Percentiles rank a stretch among this genome's conserved stretches.
These are phyloP conservation scores for Colletotrichum higginsianum DNA, from an alignment of 2,329 filamentous ascomycete genomes.

Conservation along the genomic window DNA sequence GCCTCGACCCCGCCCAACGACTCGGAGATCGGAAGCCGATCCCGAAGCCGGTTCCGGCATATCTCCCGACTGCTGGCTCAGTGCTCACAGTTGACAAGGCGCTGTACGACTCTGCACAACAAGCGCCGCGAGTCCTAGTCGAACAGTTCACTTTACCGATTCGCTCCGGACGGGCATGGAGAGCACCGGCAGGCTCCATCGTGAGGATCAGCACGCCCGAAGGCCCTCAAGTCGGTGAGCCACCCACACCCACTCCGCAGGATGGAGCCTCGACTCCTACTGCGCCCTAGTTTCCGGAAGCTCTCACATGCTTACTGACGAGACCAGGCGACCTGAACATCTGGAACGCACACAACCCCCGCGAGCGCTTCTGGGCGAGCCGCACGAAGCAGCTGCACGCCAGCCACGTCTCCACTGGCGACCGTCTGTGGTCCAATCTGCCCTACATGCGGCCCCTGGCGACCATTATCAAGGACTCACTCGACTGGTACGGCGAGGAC, in stretches of 20 bases:
- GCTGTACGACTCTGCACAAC: constrained; percentile 74
- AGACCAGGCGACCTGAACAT: constrained; percentile 80
- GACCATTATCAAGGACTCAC: constrained; percentile 79
- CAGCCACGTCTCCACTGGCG: constrained; percentile 79
- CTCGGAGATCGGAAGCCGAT: constrained; percentile 60
- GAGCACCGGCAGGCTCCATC: constrained; percentile 76
- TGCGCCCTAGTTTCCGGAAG: background rate
- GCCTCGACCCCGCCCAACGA: constrained; percentile 47
- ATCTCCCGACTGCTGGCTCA: constrained; percentile 60
- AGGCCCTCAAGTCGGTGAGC: constrained; percentile 79
- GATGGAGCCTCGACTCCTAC: background rate
- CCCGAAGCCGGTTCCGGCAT: constrained; percentile 65
- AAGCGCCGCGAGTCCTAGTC: constrained; percentile 57
- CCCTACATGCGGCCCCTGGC: constrained; percentile 83
- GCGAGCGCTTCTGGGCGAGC: constrained; percentile 86
- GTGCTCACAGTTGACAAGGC: constrained; percentile 60
- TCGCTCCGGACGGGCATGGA: constrained; percentile 81
- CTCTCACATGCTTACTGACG: background rate
- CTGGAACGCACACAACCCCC: constrained; percentile 82
- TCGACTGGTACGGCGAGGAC: constrained; percentile 73
- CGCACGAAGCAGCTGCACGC: constrained; percentile 85
- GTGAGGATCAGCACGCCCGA: constrained; percentile 82
- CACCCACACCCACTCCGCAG: background rate
- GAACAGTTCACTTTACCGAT: constrained; percentile 77
- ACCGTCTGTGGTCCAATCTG: constrained; percentile 83